Conservation (phyloP, 1,284 basidiomycete species). For the Tylopilus orsonianus region DNA sequence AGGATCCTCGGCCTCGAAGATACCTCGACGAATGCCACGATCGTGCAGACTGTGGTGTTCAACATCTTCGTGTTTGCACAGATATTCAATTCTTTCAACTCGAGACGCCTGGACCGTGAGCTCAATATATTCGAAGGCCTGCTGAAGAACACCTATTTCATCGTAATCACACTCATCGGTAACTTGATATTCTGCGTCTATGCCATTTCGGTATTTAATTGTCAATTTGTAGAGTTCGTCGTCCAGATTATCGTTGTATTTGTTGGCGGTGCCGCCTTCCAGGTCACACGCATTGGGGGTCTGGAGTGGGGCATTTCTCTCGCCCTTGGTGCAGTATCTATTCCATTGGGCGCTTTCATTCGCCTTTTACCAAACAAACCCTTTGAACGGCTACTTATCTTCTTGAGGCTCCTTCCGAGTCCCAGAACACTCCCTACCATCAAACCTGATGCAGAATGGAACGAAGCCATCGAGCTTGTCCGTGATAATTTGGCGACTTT, state of each 20-base stretch:
- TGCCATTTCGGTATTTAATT: not conserved
- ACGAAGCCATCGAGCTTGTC: constrained; percentile 71
- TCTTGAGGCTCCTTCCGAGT: constrained; percentile 64
- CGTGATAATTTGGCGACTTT: constrained; percentile 86
- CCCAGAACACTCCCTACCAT: constrained; percentile 69
- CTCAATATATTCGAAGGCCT: constrained; percentile 92
- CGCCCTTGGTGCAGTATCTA: constrained; percentile 81
- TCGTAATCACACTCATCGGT: constrained; percentile 86
- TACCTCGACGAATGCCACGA: constrained; percentile 42
- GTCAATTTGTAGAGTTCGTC: constrained; percentile 64
- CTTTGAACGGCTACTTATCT: constrained; percentile 72
- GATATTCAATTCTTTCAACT: constrained; percentile 94
- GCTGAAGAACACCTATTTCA: constrained; percentile 81
- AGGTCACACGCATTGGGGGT: constrained; percentile 77
- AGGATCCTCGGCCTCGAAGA: constrained; percentile 66
- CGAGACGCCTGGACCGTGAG: constrained; percentile 79
- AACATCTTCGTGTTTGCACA: constrained; percentile 97
- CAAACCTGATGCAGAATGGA: constrained; percentile 68
- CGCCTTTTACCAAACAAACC: constrained; percentile 83
- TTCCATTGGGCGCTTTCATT: constrained; percentile 85
- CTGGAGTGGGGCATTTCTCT: constrained; percentile 94
- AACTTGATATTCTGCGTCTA: constrained; percentile 17
- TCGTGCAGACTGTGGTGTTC: constrained; percentile 89
- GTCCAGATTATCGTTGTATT: constrained; percentile 90
- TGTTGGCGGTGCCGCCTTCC: constrained; percentile 89